A percentile compares a stretch with the other conserved stretches of the same genome.
Conservation (phyloP, 176 grass and related monocot species). For the Poa annua region DNA sequence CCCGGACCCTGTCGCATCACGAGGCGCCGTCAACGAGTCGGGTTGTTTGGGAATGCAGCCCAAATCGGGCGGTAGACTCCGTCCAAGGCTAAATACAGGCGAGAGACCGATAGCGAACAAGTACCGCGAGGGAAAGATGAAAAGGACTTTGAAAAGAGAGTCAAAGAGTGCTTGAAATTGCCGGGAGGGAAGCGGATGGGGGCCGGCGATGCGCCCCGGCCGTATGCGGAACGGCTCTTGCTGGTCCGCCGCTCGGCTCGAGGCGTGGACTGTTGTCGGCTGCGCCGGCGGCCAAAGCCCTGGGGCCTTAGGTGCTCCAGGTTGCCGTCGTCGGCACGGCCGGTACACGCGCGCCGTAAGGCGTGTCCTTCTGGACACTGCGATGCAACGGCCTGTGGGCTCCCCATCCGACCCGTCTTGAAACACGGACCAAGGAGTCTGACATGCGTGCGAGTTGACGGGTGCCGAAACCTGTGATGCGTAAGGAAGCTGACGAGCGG, state of each 20-base stretch:
- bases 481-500: conserved; percentile 3
- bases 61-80: conserved; percentile 51
- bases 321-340: too few species aligned
- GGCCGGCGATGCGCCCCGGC: conserved; percentile 57
- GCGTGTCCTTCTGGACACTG: not conserved
- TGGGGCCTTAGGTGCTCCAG: too few species aligned
- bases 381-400: conserved; percentile 39
- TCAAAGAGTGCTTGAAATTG: conserved; percentile 71
- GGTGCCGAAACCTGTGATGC: conserved; percentile 11
- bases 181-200: conserved; percentile 68
- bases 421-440: conserved; percentile 83
- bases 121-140: conserved; percentile 82
- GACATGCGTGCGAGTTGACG: conserved; percentile 43
- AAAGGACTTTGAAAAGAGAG: conserved; percentile 72
- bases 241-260: conserved; percentile 46
- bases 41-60: conserved; percentile 67
- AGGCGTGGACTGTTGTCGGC: not conserved
- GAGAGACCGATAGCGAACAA: conserved; percentile 82
- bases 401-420: conserved; percentile 74
- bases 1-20: too few species aligned
- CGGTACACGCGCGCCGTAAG: too few species aligned
- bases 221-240: conserved; percentile 36
- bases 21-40: conserved; percentile 49
- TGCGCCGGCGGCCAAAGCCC: too few species aligned
- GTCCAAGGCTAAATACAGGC: conserved; percentile 70